phyloP scores from a whole-genome alignment of 1,284 basidiomycete genomes.

The Malassezia slooffiae region DNA sequence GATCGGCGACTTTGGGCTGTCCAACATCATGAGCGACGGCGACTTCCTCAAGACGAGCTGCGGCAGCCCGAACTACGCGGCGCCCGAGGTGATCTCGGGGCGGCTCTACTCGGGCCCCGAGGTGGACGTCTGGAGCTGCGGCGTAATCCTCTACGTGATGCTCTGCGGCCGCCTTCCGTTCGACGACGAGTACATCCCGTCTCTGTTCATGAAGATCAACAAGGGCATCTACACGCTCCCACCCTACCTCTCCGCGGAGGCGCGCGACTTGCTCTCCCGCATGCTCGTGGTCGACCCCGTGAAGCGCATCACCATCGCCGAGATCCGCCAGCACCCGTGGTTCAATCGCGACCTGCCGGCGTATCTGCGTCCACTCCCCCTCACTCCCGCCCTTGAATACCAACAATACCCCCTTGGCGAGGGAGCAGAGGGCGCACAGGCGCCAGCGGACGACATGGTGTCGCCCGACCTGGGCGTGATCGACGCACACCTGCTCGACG shows the following conservation, averaged over 20 bases:
- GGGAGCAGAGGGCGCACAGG: not conserved
- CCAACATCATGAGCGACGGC: conserved; percentile 46
- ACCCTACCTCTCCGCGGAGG: conserved; percentile 38
- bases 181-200: conserved; percentile 71
- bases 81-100: conserved; percentile 45
- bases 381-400: conserved; percentile 53
- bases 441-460: not conserved
- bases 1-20: conserved; percentile 46
- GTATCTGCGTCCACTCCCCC: conserved; percentile 59
- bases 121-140: conserved; percentile 97
- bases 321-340: conserved; percentile 43
- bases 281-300: conserved; percentile 46
- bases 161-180: conserved; percentile 98
- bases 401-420: conserved; percentile 52
- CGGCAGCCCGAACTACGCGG: conserved; percentile 45
- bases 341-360: conserved; percentile 41
- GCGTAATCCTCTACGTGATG: conserved; percentile 90
- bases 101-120: conserved; percentile 57
- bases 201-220: conserved; percentile 47
- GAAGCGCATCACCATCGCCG: conserved; percentile 43
- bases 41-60: conserved; percentile 46
- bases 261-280: conserved; percentile 35
- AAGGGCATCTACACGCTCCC: conserved; percentile 43
- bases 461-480: conserved; percentile 61
- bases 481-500: conserved; percentile 76